These are phyloP conservation scores for Fusarium foetens DNA, from an alignment of 2,329 filamentous ascomycete genomes.

Conservation along the genomic window DNA sequence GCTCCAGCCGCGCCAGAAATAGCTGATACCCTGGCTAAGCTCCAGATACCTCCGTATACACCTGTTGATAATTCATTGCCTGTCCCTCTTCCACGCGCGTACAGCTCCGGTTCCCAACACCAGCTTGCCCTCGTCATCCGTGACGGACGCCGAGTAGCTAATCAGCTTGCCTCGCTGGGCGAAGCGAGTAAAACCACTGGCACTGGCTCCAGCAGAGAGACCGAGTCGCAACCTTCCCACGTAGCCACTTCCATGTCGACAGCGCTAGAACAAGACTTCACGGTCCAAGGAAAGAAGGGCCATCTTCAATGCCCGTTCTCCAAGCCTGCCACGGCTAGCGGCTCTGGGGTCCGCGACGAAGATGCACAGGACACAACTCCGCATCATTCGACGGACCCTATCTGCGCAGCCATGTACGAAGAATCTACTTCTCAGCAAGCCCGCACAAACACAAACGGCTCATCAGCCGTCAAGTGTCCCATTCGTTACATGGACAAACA, in stretches of 20 bases:
- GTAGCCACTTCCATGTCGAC: constrained; percentile 69
- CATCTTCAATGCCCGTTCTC: constrained; percentile 84
- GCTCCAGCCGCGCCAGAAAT: constrained; percentile 72
- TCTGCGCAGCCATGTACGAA: constrained; percentile 71
- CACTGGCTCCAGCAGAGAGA: constrained; percentile 60
- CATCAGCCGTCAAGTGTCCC: constrained; percentile 76
- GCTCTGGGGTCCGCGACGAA: constrained; percentile 42
- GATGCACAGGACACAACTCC: constrained; percentile 53
- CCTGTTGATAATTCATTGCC: constrained; percentile 60
- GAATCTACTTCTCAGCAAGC: constrained; percentile 66
- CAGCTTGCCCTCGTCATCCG: constrained; percentile 71
- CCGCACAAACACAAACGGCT: constrained; percentile 60
- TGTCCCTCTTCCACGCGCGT: constrained; percentile 65
- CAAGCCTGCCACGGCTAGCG: constrained; percentile 51
- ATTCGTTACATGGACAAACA: constrained; percentile 94
- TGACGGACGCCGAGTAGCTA: constrained; percentile 70
- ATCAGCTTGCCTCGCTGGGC: constrained; percentile 59
- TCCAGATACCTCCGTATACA: constrained; percentile 69
- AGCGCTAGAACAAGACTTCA: constrained; percentile 88
- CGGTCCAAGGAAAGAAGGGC: constrained; percentile 83
- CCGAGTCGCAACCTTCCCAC: constrained; percentile 56
- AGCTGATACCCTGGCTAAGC: constrained; percentile 72
- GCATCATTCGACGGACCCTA: constrained; percentile 66
- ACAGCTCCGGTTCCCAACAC: constrained; percentile 55
- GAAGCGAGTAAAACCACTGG: constrained; percentile 63